Percentiles rank a stretch among this genome's conserved stretches.
Conservation (phyloP, 2,329 filamentous ascomycete species). For the Xylariaceae sp. region DNA sequence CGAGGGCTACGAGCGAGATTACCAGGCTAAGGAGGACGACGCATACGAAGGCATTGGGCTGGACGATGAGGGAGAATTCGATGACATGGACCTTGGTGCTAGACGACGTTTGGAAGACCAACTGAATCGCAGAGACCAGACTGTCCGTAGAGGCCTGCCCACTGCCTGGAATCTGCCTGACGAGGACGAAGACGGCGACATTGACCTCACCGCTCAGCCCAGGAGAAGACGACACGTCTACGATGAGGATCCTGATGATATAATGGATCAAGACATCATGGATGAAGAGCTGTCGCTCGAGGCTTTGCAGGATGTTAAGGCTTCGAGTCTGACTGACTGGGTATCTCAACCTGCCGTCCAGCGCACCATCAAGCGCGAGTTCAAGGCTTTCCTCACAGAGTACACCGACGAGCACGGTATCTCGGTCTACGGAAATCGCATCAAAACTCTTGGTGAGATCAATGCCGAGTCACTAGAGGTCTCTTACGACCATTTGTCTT, state of each 20-base stretch:
- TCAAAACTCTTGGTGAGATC: constrained; percentile 91
- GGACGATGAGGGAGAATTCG: constrained; percentile 75
- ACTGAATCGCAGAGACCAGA: constrained; percentile 69
- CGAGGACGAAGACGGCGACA: constrained; percentile 79
- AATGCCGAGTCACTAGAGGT: constrained; percentile 96
- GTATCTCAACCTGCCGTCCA: constrained; percentile 86
- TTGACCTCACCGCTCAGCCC: constrained; percentile 82
- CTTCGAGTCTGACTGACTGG: constrained; percentile 91
- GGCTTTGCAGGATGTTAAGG: constrained; percentile 88
- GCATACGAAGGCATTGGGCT: constrained; percentile 67
- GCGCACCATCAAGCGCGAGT: constrained; percentile 89
- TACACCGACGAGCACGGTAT: constrained; percentile 85
- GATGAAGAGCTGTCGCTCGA: constrained; percentile 92
- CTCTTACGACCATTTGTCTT: constrained; percentile 86
- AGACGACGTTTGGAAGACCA: constrained; percentile 69
- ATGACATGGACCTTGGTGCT: constrained; percentile 61
- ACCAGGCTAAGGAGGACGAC: constrained; percentile 63
- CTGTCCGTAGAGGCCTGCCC: constrained; percentile 64
- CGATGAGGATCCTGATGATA: constrained; percentile 89
- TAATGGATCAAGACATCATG: constrained; percentile 91
- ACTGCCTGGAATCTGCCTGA: constrained; percentile 72
- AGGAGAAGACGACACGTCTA: constrained; percentile 84
- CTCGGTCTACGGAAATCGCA: constrained; percentile 92
- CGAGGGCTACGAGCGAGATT: constrained; percentile 69
- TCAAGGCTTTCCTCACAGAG: constrained; percentile 95